A percentile compares a stretch with the other conserved stretches of the same genome.
These are phyloP conservation scores for Xylaria longipes DNA, from an alignment of 495 filamentous ascomycete genomes.

Conservation along the genomic window DNA sequence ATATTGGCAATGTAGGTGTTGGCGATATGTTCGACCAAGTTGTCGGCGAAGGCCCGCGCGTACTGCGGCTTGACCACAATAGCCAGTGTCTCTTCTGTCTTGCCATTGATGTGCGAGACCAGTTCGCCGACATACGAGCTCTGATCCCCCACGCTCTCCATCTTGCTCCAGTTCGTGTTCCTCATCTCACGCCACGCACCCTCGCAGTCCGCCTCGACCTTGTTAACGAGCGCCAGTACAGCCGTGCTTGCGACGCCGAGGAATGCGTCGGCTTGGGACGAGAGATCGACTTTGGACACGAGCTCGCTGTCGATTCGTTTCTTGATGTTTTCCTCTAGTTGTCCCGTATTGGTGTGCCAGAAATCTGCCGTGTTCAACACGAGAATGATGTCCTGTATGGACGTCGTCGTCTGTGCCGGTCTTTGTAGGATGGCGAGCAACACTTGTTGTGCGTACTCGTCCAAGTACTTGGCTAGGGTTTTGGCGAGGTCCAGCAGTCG, in stretches of 20 bases:
- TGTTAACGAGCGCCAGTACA: constrained; percentile 80
- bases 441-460: constrained; percentile 94
- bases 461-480: constrained; percentile 89
- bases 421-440: constrained; percentile 77
- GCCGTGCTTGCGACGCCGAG: constrained; percentile 92
- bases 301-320: constrained; percentile 81
- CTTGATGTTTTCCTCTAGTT: constrained; percentile 94
- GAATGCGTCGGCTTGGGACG: constrained; percentile 92
- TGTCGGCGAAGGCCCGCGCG: constrained; percentile 91
- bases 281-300: constrained; percentile 78
- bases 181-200: constrained; percentile 96
- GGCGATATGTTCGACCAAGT: constrained; percentile 84
- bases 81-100: constrained; percentile 73
- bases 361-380: constrained; percentile 98
- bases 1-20: constrained; percentile 81
- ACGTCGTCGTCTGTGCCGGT: constrained; percentile 62
- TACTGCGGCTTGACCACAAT: constrained; percentile 92
- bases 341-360: constrained; percentile 90
- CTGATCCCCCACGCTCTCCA: constrained; percentile 95
- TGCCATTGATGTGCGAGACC: constrained; percentile 70
- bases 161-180: constrained; percentile 91
- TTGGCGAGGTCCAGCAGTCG: constrained; percentile 85
- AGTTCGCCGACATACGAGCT: constrained; percentile 89
- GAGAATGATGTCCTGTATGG: constrained; percentile 77
- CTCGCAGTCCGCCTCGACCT: constrained; percentile 82